Base-by-base conservation (phyloP, 352 stramenopile genomes). In the Hyaloperonospora brassicae region DNA sequence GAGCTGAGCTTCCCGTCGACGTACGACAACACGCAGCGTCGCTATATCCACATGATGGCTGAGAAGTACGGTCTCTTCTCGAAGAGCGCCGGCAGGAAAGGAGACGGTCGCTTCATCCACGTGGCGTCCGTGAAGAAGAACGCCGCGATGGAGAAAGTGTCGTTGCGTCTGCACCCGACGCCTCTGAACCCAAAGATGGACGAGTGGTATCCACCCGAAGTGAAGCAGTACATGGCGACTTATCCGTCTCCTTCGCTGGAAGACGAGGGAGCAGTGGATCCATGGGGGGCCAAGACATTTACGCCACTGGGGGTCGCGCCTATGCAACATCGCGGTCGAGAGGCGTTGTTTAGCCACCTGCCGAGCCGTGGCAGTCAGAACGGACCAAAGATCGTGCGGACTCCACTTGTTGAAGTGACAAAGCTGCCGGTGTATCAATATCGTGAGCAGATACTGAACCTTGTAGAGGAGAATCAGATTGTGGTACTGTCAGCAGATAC, bases 401-500 rank as follows among this genome's bases (percentile, higher is more conserved):
- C 56, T 17, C 47, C 42, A 38, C 52, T 47, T 21, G 31, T 54
- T 11, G 63, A 59, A 36, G 57, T 58, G 0, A 67, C 51, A 5
- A 83, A 64, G 31, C 59, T 93, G 13, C 82, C 82, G 0, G 82
- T 88, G 21, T 73, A 69, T 40, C 62, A 55, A 41, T 87, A 89
- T 41, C 72, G 79, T 44, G 62, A 76, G 24, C 65, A 88, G 60
- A 82, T 95, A 48, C 49, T 93, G 17, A 51, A 79, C 23, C 60
- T 79, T 42, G 70, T 88, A 11, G 60, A 72, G 23, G 55, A 77
- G 38, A 79, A 97, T 61, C 82, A 97, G 35, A 81, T 97, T 2
- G 76, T 97, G n/a, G 74, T 98, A 25, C 72, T 97, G 24, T 94
- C 86, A 8, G 93, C 90, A 22, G 87, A 98, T 59, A 99, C 95